Evolutionary conservation across 2,329 filamentous ascomycete species (phyloP), one percentile per base, ranked within the genome.

Genomic region (Colletotrichum gloeosporioides): DNA sequence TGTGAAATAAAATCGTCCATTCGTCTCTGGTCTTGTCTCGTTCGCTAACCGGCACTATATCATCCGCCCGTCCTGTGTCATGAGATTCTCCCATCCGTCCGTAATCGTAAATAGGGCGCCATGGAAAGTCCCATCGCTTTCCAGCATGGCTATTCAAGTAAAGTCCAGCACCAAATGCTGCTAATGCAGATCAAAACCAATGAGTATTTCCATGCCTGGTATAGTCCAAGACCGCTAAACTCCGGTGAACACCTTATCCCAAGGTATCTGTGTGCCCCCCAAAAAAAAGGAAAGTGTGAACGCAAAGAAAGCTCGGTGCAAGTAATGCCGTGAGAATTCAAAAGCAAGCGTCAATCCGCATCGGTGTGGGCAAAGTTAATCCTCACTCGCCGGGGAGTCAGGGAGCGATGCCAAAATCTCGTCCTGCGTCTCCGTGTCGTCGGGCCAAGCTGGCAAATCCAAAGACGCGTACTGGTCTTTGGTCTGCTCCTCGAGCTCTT

Each of bases 401-500:
- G 61, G 57, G 18, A 65, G 68, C 22, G 57, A 67, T 15, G 69
- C 75, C 53, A 78, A 36, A 27, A 69, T 70, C 71, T 73, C 73
- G 27, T 76, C 69, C 44, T 67, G 76, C 9, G 67, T 64, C 44
- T 81, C 81, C 34, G 78, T 80, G 31, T 83, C 81, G n/a, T 82
- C 78, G 6, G 84, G 83, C 89, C 88, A 90, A 39, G 83, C 80
- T 5, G 88, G 82, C 18, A 84, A 79, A 6, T 79, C 76, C 76
- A 88, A 79, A 2, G 82, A 78, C 5, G 85, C 88, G 78, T 88
- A 92, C 74, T 79, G 82, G 34, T 87, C 77, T 2, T 86, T 86
- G 9, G 86, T 84, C 68, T 85, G 81, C 15, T 82, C 82, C 79
- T 91, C 89, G 64, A 92, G 80, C 79, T 91, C 88, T 76, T 86